Evolutionary conservation across 495 filamentous ascomycete genomes (phyloP).

Genomic region (Penicillium angulare): DNA sequence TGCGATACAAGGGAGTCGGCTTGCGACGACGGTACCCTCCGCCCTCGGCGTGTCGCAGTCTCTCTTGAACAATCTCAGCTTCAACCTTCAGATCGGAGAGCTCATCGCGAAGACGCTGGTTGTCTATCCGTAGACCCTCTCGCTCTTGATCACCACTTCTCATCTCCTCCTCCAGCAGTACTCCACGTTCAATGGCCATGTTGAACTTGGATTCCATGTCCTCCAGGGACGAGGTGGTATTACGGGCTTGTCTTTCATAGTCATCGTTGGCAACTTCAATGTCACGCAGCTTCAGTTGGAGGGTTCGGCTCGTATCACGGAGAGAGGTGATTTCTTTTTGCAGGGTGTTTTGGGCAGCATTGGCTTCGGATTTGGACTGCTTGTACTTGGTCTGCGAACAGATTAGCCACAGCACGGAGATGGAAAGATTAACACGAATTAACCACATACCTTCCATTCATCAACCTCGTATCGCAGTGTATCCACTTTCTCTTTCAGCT

Average conservation of each 20-base stretch:
- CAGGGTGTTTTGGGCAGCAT: constrained; percentile 74
- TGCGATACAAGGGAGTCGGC: constrained; percentile 48
- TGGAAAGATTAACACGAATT: neutral
- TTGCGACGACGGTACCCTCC: constrained; percentile 52
- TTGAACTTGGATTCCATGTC: constrained; percentile 97
- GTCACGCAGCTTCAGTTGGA: constrained; percentile 82
- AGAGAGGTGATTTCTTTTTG: constrained; percentile 95
- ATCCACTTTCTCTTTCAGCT: constrained; percentile 83
- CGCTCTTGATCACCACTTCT: constrained; percentile 86
- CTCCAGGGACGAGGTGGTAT: constrained; percentile 91
- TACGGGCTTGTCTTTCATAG: constrained; percentile 91
- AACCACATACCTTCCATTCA: constrained; percentile 83
- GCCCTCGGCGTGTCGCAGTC: constrained; percentile 68
- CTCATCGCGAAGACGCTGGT: constrained; percentile 84
- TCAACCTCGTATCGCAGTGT: constrained; percentile 82
- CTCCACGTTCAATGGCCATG: constrained; percentile 82
- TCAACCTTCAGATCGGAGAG: constrained; percentile 91
- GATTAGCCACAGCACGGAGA: neutral
- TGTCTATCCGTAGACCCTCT: constrained; percentile 81
- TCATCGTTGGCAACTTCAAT: constrained; percentile 98
- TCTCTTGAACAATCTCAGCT: constrained; percentile 90
- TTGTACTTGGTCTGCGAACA: constrained; percentile 82
- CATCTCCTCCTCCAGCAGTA: constrained; percentile 94
- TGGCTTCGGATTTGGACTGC: constrained; percentile 85
- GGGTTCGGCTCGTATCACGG: constrained; percentile 75